Percentiles rank a stretch among this genome's conserved stretches.
Evolutionary conservation across 768 basidiomycete species (phyloP).

Genomic region (Amyloporia xantha): DNA sequence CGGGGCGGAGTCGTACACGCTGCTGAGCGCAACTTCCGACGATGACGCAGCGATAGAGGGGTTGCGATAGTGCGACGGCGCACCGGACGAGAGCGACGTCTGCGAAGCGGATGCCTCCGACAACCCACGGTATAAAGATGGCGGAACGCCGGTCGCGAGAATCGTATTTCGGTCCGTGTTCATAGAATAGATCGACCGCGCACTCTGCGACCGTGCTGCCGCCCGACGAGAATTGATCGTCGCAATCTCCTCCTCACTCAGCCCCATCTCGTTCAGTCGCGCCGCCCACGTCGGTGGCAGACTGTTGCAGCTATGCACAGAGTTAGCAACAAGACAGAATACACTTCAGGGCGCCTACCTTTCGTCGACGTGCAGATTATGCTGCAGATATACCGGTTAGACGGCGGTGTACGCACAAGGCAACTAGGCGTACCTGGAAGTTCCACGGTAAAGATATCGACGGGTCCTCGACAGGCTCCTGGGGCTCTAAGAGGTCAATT

Average conservation of each 20-base stretch:
- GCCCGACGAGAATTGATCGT: conserved; percentile 41
- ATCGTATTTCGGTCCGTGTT: conserved; percentile 2
- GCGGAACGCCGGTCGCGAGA: neutral
- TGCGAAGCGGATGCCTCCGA: conserved; percentile 13
- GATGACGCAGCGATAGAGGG: neutral
- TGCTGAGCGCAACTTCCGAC: neutral
- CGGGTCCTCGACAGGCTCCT: conserved; percentile 41
- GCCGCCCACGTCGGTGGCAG: conserved; percentile 71
- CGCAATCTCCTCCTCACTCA: conserved; percentile 62
- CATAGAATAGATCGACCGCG: conserved; percentile 17
- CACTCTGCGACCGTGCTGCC: conserved; percentile 12
- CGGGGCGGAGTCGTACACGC: conserved; percentile 4
- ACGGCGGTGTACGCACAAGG: neutral
- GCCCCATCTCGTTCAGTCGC: conserved; percentile 54
- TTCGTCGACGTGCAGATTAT: conserved; percentile 77
- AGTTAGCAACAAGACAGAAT: neutral
- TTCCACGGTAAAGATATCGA: conserved; percentile 68
- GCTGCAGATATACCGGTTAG: conserved; percentile 32
- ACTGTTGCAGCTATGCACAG: conserved; percentile 42
- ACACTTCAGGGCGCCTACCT: conserved; percentile 34
- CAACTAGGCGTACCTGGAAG: conserved; percentile 49
- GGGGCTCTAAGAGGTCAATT: conserved; percentile 9
- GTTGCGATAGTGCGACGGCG: conserved; percentile 4
- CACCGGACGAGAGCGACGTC: conserved; percentile 8
- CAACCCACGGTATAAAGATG: conserved; percentile 10